Base-by-base conservation (phyloP, 257 asterid species). In the Nemophila menziesii region DNA sequence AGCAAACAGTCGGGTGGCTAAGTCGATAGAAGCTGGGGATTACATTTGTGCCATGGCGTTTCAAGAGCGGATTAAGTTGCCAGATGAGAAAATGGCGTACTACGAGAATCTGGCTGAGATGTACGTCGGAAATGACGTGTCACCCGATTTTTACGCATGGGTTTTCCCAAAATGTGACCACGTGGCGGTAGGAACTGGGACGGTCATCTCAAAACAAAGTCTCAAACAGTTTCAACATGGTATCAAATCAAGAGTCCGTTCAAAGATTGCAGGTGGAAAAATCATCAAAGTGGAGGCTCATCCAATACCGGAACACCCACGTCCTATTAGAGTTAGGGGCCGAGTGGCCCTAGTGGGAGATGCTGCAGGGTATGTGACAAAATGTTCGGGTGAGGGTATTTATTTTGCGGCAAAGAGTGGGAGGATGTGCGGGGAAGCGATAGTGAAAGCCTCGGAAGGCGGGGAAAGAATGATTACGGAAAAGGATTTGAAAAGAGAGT, bases 81-180 rank as follows among this genome's bases (percentile, higher is more conserved):
- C 90, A 0, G 86, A 77, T 3, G 80, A 77, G 24, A 67, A 74
- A 51, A 83, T 83, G 94, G 56, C 26, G 27, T 83, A 83, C 66
- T 79, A 79, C 59, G 82, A 79, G 27, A 72, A 79, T 51, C 60
- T 79, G 20, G 92, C 95, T 5, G 95, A 83, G 58, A 79, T 83
- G 79, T 79, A 83, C 52, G 62, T 83, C 2, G 92, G 92, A 8
- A 56, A 50, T 55, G 95, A 83, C 65, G 92, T 83, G 6, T 83
- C 94, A 0, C 94, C 94, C 0, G 92, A 83, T 46, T 79, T 83
- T 72, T 83, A 83, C 64, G 94, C 70, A 1, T 86, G 96, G 94
- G 94, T 86, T 44, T 81, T 86, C 49, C 96, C 95, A 1, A 83
- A 83, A 47, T 74, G 86, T 55, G 95, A 83, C 59, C 95, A 83